Evolutionary conservation across 225 moss, liverwort and hornwort species (phyloP).

Genomic region (Rhytidiadelphus loreus): DNA sequence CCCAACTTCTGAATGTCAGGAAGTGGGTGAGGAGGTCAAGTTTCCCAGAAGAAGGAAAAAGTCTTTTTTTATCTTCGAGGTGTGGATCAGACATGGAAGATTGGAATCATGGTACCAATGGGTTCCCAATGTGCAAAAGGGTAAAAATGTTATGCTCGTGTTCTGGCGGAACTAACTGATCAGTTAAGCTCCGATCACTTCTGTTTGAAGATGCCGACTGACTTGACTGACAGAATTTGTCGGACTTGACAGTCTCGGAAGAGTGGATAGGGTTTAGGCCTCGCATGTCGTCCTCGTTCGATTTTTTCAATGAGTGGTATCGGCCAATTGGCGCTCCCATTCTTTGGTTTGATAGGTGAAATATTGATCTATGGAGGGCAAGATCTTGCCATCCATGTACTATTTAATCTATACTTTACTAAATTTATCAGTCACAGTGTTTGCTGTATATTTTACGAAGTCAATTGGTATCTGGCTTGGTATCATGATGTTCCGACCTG

Average conservation of each 20-base stretch:
- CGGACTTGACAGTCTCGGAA: neutral
- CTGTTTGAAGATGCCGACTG: neutral
- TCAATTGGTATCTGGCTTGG: neutral
- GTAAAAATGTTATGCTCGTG: neutral
- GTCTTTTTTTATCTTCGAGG: neutral
- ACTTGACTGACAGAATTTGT: neutral
- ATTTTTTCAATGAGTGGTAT: slow-evolving; percentile 13
- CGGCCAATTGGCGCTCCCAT: slow-evolving; percentile 22
- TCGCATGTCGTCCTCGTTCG: neutral
- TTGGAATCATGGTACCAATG: neutral
- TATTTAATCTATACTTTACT: neutral
- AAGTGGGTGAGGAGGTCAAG: neutral
- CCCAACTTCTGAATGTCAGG: neutral
- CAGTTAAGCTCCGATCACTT: neutral
- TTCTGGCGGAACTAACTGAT: neutral
- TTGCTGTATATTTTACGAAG: neutral
- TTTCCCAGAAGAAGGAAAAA: neutral
- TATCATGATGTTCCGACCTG: no score
- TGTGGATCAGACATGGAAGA: neutral
- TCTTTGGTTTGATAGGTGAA: slow-evolving; percentile 14
- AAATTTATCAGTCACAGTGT: neutral
- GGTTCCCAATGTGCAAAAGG: neutral
- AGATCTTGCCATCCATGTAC: slow-evolving; percentile 3
- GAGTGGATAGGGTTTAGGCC: neutral
- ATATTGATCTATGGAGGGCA: neutral